Conservation (phyloP, 164 flowering plant species). For the Litsea cubeba region DNA sequence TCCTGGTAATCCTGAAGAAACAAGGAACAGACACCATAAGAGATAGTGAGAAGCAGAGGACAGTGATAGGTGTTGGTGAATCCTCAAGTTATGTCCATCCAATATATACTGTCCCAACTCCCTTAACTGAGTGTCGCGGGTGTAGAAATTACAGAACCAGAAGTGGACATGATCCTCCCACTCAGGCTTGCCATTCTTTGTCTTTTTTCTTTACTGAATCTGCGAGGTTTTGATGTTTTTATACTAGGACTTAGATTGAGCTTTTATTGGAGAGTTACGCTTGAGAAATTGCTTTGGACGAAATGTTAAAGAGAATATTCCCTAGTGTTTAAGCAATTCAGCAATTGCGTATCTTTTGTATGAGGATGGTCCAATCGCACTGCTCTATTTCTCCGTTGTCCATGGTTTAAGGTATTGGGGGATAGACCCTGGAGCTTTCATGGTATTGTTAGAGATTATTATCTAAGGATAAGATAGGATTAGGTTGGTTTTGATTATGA, state of each 20-base stretch:
- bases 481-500: not conserved
- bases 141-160: not conserved
- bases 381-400: no score
- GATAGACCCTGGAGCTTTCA: no score
- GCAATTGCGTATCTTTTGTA: no score
- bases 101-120: not conserved
- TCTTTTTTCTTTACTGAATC: not conserved
- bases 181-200: not conserved
- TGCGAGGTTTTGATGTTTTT: not conserved
- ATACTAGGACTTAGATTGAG: no score
- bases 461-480: no score
- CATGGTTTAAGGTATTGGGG: slow-evolving; percentile 13
- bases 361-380: no score
- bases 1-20: slow-evolving; percentile 47
- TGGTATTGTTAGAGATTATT: no score
- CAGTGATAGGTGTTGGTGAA: not conserved
- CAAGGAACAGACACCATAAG: no score
- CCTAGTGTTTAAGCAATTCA: not conserved
- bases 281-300: no score
- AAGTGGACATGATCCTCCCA: not conserved
- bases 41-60: no score
- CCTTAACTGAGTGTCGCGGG: not conserved
- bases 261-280: no score
- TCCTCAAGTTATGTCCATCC: not conserved
- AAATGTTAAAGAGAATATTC: no score